These are phyloP conservation scores for Gleditsia sinensis DNA, from an alignment of 306 rosid genomes.

Conservation along the genomic window DNA sequence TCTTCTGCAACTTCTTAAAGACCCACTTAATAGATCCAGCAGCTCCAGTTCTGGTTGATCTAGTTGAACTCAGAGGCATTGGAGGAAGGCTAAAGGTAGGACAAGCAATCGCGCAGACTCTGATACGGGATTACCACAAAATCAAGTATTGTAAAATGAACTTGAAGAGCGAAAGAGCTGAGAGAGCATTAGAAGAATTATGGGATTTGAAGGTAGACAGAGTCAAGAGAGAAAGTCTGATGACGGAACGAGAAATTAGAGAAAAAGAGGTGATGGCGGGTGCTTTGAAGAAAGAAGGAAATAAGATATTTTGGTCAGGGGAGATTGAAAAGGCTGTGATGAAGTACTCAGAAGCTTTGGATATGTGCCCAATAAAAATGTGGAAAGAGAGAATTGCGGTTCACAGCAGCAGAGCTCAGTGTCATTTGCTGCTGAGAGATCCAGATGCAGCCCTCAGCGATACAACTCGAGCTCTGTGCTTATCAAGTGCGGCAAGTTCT, in stretches of 20 bases:
- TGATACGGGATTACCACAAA: conserved; percentile 68
- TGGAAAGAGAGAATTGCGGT: conserved; percentile 64
- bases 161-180: conserved; percentile 42
- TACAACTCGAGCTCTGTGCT: conserved; percentile 63
- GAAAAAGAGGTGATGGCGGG: conserved; percentile 46
- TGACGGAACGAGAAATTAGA: conserved; percentile 48
- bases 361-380: conserved; percentile 42
- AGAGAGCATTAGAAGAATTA: conserved; percentile 49
- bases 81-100: conserved; percentile 47
- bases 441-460: conserved; percentile 64
- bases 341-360: conserved; percentile 65
- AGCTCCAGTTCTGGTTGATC: conserved; percentile 52
- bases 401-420: conserved; percentile 74
- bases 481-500: conserved; percentile 45
- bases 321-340: conserved; percentile 48
- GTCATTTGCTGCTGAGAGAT: conserved; percentile 52
- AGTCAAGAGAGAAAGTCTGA: conserved; percentile 53
- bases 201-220: conserved; percentile 80
- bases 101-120: conserved; percentile 48
- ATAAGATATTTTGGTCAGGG: conserved; percentile 48
- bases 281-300: conserved; percentile 53
- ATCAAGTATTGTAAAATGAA: conserved; percentile 54
- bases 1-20: conserved; percentile 60
- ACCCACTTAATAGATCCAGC: conserved; percentile 47
- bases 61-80: conserved; percentile 50